Evolutionary conservation across 768 basidiomycete genomes (phyloP), one percentile per base, ranked within the genome.

Genomic region (Russula compacta): DNA sequence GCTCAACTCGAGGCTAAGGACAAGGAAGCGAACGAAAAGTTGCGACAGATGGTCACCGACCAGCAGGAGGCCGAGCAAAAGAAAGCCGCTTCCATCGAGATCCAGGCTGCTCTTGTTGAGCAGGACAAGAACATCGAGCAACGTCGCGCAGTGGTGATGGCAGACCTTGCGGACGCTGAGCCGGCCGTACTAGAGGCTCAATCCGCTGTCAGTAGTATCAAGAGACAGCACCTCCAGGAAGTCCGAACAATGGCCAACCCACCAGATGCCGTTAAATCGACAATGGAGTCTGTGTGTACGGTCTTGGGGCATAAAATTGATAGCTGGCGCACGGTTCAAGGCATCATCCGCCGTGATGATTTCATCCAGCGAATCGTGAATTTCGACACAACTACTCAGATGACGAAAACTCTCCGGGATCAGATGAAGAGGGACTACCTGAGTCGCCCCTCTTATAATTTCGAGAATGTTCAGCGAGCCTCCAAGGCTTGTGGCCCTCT

Each of bases 31-130:
- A 98, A 99, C 72, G 92, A 92, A 69, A 99, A 99, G 74, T 81
- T 99, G 43, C 87, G 91, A 72, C 91, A 92, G 59, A 98, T 99
- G 95, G 94, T 99, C 14, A 81, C 91, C 7, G 95, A 98, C 73
- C 95, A 99, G 73, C 95, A 98, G 70, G 95, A 98, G 70, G 97
- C 97, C 2, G 97, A 99, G 69, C 92, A 95, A 71, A 97, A 98
- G 82, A 98, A 98, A 71, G 81, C 89, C 2, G 94, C 92, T 0
- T 99, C 97, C 8, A 92, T 98, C 66, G 84, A 95, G 72, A 95
- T 98, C 49, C 94, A 98, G 70, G 90, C 92, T 2, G 93, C 92
- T 24, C 79, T 98, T 52, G 91, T 89, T 15, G 85, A 92, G 71
- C 95, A 98, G 72, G 92, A 98, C 73, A 82, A 83, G 60, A 71